Conservation (phyloP, 176 grass and related monocot species). For the Avena atlantica region DNA sequence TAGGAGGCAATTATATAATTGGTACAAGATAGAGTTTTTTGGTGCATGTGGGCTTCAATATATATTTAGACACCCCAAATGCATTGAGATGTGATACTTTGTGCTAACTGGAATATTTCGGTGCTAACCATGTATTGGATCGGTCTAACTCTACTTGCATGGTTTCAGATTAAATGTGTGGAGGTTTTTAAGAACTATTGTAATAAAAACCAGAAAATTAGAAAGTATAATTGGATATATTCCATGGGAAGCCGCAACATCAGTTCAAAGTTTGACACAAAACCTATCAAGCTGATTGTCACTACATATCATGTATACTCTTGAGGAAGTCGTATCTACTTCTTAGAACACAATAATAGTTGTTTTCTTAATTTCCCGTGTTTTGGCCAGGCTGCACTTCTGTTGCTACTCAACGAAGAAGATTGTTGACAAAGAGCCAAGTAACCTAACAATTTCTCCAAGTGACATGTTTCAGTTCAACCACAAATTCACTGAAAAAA, state of each 20-base stretch:
- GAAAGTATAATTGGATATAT: constrained; percentile 66
- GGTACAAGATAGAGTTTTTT: not conserved
- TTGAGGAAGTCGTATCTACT: not conserved
- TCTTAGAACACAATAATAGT: not conserved
- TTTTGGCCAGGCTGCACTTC: constrained; percentile 44
- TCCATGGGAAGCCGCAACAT: constrained; percentile 59
- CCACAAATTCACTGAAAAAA: constrained; percentile 55
- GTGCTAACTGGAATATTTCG: not conserved
- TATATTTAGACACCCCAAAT: not conserved
- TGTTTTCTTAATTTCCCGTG: not conserved
- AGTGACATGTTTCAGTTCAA: constrained; percentile 59
- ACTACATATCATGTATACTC: constrained; percentile 67
- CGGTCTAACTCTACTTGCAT: not conserved
- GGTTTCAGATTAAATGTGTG: constrained; percentile 64
- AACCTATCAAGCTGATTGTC: constrained; percentile 52
- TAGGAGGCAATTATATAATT: not conserved
- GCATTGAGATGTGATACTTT: constrained; percentile 3
- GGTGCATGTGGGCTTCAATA: not conserved
- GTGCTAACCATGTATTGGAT: not conserved
- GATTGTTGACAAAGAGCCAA: constrained; percentile 65
- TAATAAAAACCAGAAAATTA: constrained; percentile 37
- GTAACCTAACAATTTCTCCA: constrained; percentile 48
- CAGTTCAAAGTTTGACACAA: constrained; percentile 51
- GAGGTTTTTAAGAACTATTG: constrained; percentile 63
- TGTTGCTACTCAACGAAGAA: constrained; percentile 55